A percentile compares a stretch with the other conserved stretches of the same genome.
Evolutionary conservation across 345 rosid genomes (phyloP).

Genomic region (Arabis hirsuta): DNA sequence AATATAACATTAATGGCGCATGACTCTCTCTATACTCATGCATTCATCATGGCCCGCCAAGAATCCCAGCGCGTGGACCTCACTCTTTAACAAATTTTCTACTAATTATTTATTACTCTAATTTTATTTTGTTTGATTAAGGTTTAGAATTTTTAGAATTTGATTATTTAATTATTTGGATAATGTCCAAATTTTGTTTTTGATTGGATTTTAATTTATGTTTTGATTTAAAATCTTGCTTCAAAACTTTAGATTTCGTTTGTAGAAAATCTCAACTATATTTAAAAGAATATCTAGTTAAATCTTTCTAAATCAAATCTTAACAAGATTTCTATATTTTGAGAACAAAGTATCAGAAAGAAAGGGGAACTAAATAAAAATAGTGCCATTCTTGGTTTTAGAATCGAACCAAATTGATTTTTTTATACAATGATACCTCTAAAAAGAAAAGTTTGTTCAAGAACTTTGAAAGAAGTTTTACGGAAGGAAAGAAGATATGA

Average conservation of each 20-base stretch:
- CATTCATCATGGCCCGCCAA: constrained; percentile 46
- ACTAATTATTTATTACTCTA: neutral
- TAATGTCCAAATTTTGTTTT: no score
- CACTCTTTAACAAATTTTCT: constrained; percentile 2
- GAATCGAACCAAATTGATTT: neutral
- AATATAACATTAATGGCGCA: constrained; percentile 47
- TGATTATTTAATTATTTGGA: neutral
- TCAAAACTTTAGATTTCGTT: neutral
- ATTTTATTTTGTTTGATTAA: neutral
- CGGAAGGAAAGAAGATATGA: neutral
- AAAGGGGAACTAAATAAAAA: no score
- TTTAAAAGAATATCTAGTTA: neutral
- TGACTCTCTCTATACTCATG: constrained; percentile 50
- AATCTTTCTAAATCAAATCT: neutral
- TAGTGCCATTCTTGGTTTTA: no score
- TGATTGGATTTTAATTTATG: neutral
- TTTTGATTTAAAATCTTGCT: neutral
- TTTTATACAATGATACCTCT: neutral
- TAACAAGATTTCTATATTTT: neutral
- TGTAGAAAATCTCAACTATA: neutral
- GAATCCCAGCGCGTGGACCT: constrained; percentile 29
- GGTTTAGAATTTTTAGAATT: neutral
- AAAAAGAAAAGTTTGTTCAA: neutral
- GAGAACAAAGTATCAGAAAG: no score
- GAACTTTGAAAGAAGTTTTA: neutral